A percentile compares a stretch with the other conserved stretches of the same genome.
Conservation (phyloP, 495 filamentous ascomycete genomes). For the Penicillium psychrofluorescens region DNA sequence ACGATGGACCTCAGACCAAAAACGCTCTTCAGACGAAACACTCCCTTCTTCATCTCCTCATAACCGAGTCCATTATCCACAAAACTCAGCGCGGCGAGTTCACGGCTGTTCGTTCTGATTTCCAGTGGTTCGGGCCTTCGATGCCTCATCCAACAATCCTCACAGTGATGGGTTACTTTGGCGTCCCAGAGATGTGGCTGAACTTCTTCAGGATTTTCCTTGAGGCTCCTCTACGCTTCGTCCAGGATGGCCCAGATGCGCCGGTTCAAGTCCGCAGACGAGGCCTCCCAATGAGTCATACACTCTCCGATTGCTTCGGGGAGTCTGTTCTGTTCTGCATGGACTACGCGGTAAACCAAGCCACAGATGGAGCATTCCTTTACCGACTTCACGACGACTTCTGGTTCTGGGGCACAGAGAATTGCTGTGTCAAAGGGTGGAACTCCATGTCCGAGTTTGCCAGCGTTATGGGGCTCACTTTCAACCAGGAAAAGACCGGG, state of each 20-base stretch:
- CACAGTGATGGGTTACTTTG: conserved; percentile 51
- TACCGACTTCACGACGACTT: conserved; percentile 63
- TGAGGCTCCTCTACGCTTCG: conserved; percentile 52
- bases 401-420: conserved; percentile 58
- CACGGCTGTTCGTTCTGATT: conserved; percentile 54
- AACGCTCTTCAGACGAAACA: conserved; percentile 51
- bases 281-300: conserved; percentile 54
- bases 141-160: conserved; percentile 54
- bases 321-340: conserved; percentile 59
- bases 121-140: conserved; percentile 54
- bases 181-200: conserved; percentile 51
- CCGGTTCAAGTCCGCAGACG: conserved; percentile 38
- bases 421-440: conserved; percentile 52
- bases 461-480: conserved; percentile 45
- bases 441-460: conserved; percentile 46
- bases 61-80: conserved; percentile 56
- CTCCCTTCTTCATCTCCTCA: conserved; percentile 51
- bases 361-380: conserved; percentile 41
- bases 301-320: conserved; percentile 50
- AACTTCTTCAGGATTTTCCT: conserved; percentile 56
- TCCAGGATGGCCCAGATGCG: conserved; percentile 40
- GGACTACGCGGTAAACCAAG: conserved; percentile 59
- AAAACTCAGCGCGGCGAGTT: conserved; percentile 49
- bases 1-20: conserved; percentile 19
- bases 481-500: conserved; percentile 55